Evolutionary conservation across 2,329 filamentous ascomycete species (phyloP), one percentile per base, ranked within the genome.

Genomic region (Sporothrix luriei): DNA sequence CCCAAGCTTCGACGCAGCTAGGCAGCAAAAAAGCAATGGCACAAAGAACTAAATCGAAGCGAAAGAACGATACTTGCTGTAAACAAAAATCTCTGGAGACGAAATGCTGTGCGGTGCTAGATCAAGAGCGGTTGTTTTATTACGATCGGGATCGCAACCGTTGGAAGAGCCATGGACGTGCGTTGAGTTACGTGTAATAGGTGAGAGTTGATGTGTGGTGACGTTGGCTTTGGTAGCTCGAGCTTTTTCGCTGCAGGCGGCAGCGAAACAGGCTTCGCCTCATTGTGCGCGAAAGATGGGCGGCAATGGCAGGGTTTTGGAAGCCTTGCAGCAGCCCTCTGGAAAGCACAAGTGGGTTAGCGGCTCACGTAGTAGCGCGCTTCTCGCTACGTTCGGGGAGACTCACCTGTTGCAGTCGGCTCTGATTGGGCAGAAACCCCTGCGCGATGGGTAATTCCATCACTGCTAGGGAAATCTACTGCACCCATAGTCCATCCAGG

Each of bases 171-270:
- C 48, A 19, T 1, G 4, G 10, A 43, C 10, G n/a, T n/a, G 38
- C 10, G 55, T n/a, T 43, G 55, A 13, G 40, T 33, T 64, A 48
- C 59, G 61, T 49, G 40, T 64, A 43, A 16, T 64, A 33, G 46
- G 26, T 62, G 43, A 52, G 46, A 65, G 46, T 7, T 21, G 3
- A 64, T 29, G 59, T 49, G 62, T 65, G 62, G 62, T 65, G 62
- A 65, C 62, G 62, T 65, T 65, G 29, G 54, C 54, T 57, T 57
- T 38, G 46, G 62, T 65, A 65, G 62, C 62, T 65, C 13, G 46
- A 26, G 2, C 26, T 16, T 19, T 55, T 38, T 33, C 26, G 48
- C 19, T 49, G 29, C 38, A 65, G 62, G 62, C 61, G 61, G 61
- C 62, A 19, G 33, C 46, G 46, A 52, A 65, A 65, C 38, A 16